Evolutionary conservation across 2,329 filamentous ascomycete genomes (phyloP).

Genomic region (Aschersonia sp.): DNA sequence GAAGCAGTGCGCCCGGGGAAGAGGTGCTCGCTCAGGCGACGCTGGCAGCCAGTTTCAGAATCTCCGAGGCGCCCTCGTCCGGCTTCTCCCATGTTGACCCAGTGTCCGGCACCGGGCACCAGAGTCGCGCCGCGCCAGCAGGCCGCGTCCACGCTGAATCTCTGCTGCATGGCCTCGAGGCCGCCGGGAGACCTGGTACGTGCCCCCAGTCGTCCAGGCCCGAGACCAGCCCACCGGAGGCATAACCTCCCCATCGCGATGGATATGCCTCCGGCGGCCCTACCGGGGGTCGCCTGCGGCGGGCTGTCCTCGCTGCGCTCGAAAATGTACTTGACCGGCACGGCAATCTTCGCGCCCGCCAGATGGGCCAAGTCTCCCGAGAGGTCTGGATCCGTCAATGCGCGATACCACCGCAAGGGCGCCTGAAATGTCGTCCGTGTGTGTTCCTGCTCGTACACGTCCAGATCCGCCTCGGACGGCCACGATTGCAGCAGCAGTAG

Average conservation of each 20-base stretch:
- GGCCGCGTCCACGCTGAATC: conserved; percentile 25
- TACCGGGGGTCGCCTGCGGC: too few relatives aligned
- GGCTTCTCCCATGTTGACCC: conserved; percentile 56
- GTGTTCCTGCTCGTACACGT: conserved; percentile 47
- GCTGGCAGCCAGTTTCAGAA: not conserved
- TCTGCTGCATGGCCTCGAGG: conserved; percentile 26
- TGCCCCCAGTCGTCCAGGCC: conserved; percentile 53
- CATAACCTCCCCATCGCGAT: too few relatives aligned
- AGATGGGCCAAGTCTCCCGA: conserved; percentile 6
- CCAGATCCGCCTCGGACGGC: conserved; percentile 42
- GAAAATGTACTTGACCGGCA: conserved; percentile 36
- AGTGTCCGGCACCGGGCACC: conserved; percentile 50
- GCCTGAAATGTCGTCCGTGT: conserved; percentile 48
- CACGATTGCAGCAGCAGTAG: too few relatives aligned
- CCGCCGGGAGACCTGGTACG: conserved; percentile 50
- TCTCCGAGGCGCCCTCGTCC: conserved; percentile 12
- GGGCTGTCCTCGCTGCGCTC: too few relatives aligned
- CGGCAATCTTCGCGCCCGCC: conserved; percentile 27
- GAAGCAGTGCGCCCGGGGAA: not conserved
- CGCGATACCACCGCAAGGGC: conserved; percentile 53
- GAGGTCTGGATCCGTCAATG: conserved; percentile 27
- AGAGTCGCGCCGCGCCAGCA: conserved; percentile 37
- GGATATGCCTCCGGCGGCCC: too few relatives aligned
- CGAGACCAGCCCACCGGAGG: conserved; percentile 22
- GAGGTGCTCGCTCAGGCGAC: not conserved